Evolutionary conservation across 371 early-diverging fungal species (phyloP), one percentile per base, ranked within the genome.

Genomic region (Lichtheimia ornata): DNA sequence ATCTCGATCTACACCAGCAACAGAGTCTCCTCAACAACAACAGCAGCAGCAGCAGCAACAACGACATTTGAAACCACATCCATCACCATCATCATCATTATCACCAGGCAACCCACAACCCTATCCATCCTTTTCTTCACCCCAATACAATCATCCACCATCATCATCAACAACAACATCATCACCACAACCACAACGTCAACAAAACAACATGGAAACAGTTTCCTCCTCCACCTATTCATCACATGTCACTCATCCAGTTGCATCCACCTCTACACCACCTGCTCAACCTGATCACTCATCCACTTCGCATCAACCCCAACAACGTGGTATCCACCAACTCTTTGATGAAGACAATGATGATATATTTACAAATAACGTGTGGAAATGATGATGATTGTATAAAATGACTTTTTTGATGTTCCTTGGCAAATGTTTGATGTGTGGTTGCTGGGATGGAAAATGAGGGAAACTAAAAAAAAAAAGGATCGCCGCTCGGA

Each of bases 331-430:
- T n/a, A 41, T 17, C 6, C 22, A 27, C 17, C 40, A 27, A 5
- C 41, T 15, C 25, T 58, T 53, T 28, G 56, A 65, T 43, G 57
- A 65, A 25, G 65, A 65, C 15, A 52, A 50, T 40, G 65, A 65
- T 57, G 57, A 56, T n/a, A 44, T 60, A 12, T 61, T 65, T 30
- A 61, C 65, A 40, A 61, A 53, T 30, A 65, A 65, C 41, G 61
- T 65, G 15, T 65, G 65, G 65, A 65, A 61, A 56, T 65, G 76
- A 79, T 65, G 76, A 79, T 28, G 28, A 56, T 17, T 35, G 20
- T 14, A 17, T 22, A 20, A 17, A 56, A 44, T 28, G 35, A 35
- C 9, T 35, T 35, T 9, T 35, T 35, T 11, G 7, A 35, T 35
- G 35, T 35, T 35, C 35, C 35, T 35, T 35, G 11, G 6, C 35